Base-by-base conservation (phyloP, 2,329 filamentous ascomycete species). In the Diaporthe helianthi region DNA sequence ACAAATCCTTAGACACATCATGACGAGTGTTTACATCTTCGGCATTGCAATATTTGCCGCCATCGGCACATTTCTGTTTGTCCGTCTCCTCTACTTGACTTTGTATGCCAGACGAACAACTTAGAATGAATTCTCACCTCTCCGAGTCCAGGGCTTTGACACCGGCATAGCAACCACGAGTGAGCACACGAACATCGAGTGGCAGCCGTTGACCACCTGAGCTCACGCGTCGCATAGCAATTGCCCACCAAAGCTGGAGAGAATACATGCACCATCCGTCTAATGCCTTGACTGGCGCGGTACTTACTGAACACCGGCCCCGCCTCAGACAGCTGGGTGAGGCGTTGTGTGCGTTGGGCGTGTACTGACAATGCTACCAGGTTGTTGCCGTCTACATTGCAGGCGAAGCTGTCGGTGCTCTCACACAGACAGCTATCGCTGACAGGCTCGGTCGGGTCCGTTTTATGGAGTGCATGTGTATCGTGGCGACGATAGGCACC, bases 101-200 rank as follows among this genome's bases (percentile, higher is more conserved):
- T n/a, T n/a, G n/a, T 31, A 41, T 6, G 19, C 17, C 22, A 13
- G 10, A 46, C 71, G 36, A 31, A 24, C 33, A 9, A 36, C 33
- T 0, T 9, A 17, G 33, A 36, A 46, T 70, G 5, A 71, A 44
- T 2, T 44, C 38, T 3, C 3, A 29, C 13, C 17, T 3, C 13
- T 38, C 13, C 13, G 86, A 84, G 86, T 38, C 13, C 13, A 86
- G 85, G 86, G 86, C 3, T 88, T 88, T 70, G 87, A 88, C 74
- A 88, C 86, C 0, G 86, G 86, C 33, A 88, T 88, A 67, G 86
- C 85, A 5, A 89, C 86, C 15, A 88, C 86, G 19, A 88, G 82
- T 85, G 70, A 77, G 80, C n/a, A 17, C 2, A 41, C 10, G 1
- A 24, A 1, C 12, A 13, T 31, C 10, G 5, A 10, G 10, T 33